A percentile compares a stretch with the other conserved stretches of the same genome.
phyloP scores from a whole-genome alignment of 2,329 filamentous ascomycete species.

The Colletotrichum sp. region DNA sequence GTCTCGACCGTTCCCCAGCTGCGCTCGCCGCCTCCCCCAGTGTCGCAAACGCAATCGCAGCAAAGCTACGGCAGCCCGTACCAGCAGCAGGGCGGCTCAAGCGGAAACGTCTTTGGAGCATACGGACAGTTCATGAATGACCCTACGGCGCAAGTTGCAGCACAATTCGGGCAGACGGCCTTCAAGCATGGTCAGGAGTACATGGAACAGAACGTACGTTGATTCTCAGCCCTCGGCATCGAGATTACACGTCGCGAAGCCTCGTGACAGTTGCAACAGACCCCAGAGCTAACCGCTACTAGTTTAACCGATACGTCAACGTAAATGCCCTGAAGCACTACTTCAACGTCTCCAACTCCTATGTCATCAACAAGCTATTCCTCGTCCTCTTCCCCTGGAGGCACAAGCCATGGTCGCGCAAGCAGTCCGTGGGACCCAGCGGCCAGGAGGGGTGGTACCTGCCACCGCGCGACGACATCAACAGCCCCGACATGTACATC shows the following conservation, averaged over 20 bases:
- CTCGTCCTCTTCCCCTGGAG: constrained; percentile 97
- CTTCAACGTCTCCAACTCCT: constrained; percentile 98
- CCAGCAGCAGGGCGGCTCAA: constrained; percentile 64
- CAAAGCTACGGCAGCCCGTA: constrained; percentile 74
- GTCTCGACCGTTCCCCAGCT: constrained; percentile 97
- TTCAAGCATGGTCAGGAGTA: constrained; percentile 93
- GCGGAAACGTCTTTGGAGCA: constrained; percentile 66
- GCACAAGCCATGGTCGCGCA: constrained; percentile 96
- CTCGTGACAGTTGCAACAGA: background rate
- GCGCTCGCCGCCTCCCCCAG: constrained; percentile 87
- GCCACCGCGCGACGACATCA: constrained; percentile 92
- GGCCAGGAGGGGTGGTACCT: constrained; percentile 81
- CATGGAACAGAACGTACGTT: constrained; percentile 87
- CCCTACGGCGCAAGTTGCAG: constrained; percentile 91
- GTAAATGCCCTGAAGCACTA: constrained; percentile 96
- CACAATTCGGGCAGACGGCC: constrained; percentile 91
- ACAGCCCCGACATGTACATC: constrained; percentile 99
- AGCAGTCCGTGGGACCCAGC: constrained; percentile 75
- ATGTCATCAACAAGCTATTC: constrained; percentile 91
- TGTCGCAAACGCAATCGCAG: constrained; percentile 71
- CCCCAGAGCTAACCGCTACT: constrained; percentile 17
- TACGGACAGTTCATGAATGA: constrained; percentile 97
- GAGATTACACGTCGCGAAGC: background rate
- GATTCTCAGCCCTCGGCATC: background rate
- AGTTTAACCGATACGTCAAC: constrained; percentile 79